A percentile compares a stretch with the other conserved stretches of the same genome.
Evolutionary conservation across 768 basidiomycete species (phyloP).

Genomic region (Phaeolepiota aurea): DNA sequence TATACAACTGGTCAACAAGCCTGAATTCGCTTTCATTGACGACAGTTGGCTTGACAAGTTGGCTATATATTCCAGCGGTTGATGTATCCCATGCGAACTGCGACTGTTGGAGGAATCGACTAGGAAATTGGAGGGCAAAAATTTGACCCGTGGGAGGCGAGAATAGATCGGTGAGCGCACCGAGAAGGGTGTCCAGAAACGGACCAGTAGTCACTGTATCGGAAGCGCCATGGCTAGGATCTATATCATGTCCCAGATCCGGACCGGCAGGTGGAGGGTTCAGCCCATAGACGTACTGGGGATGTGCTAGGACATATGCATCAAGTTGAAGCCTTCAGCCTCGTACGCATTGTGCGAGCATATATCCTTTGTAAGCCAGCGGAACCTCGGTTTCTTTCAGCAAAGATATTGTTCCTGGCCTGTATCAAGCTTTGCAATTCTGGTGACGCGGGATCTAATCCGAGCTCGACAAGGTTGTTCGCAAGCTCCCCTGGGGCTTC

Average conservation of each 20-base stretch:
- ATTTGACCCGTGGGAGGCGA: neutral
- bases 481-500: neutral
- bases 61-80: neutral
- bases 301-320: neutral
- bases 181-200: neutral
- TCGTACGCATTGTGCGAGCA: neutral
- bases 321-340: neutral
- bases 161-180: neutral
- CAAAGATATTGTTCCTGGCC: neutral
- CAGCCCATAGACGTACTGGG: neutral
- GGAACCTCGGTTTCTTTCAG: neutral
- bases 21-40: neutral
- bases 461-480: neutral
- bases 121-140: neutral
- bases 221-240: neutral
- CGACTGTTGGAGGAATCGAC: neutral
- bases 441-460: neutral
- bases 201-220: neutral
- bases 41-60: neutral
- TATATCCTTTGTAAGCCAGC: neutral
- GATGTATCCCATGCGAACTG: neutral
- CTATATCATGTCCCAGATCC: neutral
- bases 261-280: neutral
- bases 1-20: neutral
- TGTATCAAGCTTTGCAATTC: neutral